Conservation (phyloP, 805 yeast genomes). For the Clavispora santaluciae region DNA sequence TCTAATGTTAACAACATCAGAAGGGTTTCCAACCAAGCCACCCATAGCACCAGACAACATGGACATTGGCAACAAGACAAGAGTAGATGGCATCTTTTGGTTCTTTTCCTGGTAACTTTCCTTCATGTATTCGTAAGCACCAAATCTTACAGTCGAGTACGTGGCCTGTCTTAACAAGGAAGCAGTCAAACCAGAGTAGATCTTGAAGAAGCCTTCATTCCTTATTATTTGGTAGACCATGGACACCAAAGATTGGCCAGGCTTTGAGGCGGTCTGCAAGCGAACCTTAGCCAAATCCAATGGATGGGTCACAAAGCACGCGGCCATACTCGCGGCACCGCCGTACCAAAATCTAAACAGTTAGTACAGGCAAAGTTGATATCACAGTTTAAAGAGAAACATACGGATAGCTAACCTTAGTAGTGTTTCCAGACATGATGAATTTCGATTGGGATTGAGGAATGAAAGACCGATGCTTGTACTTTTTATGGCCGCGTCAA, state of each 20-base stretch:
- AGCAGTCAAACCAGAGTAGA: slow-evolving; percentile 82
- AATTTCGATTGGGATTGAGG: neutral
- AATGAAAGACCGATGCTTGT: neutral
- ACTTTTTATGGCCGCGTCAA: neutral
- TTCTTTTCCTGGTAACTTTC: slow-evolving; percentile 42
- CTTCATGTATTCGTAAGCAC: slow-evolving; percentile 75
- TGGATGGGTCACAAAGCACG: slow-evolving; percentile 72
- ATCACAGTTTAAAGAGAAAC: slow-evolving; percentile 1
- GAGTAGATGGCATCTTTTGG: slow-evolving; percentile 47
- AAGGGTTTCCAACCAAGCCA: slow-evolving; percentile 82
- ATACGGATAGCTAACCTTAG: slow-evolving; percentile 18
- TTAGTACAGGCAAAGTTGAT: slow-evolving; percentile 1
- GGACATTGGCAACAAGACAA: slow-evolving; percentile 64
- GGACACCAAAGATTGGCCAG: slow-evolving; percentile 57
- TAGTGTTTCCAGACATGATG: slow-evolving; percentile 12
- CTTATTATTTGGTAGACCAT: slow-evolving; percentile 58
- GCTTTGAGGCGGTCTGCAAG: slow-evolving; percentile 68
- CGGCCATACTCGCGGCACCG: slow-evolving; percentile 65
- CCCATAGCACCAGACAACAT: slow-evolving; percentile 85
- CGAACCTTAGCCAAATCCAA: slow-evolving; percentile 84
- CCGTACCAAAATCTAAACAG: slow-evolving; percentile 53
- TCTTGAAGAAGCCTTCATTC: slow-evolving; percentile 62
- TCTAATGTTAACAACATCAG: slow-evolving; percentile 81
- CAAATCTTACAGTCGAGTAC: slow-evolving; percentile 81
- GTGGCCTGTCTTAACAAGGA: slow-evolving; percentile 82